phyloP scores from a whole-genome alignment of 805 yeast genomes.

The Saturnispora gosingensis region DNA sequence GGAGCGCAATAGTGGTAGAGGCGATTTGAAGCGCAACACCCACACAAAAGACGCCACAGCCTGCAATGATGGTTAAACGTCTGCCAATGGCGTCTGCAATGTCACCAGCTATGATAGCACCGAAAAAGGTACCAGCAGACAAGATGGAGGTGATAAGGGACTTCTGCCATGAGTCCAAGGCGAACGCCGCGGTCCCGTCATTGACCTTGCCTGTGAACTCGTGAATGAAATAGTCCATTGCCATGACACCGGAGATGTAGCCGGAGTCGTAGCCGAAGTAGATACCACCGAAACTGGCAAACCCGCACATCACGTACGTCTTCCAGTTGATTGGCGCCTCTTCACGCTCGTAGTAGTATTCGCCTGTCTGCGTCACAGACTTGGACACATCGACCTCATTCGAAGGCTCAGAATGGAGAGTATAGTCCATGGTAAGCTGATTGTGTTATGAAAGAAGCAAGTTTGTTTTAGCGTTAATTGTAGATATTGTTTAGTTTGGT shows the following conservation, averaged over 20 bases:
- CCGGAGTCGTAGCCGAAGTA: constrained; percentile 63
- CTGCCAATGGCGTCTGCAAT: constrained; percentile 38
- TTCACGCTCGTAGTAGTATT: constrained; percentile 15
- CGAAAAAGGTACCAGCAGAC: constrained; percentile 63
- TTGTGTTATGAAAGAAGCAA: neutral
- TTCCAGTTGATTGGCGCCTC: constrained; percentile 29
- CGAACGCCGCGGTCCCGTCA: constrained; percentile 11
- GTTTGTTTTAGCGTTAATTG: too few species aligned
- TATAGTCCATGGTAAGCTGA: neutral
- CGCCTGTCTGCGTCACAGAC: neutral
- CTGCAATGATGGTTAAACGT: constrained; percentile 35
- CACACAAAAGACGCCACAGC: constrained; percentile 35
- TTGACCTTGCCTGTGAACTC: constrained; percentile 18
- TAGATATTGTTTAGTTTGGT: too few species aligned
- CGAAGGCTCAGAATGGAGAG: neutral
- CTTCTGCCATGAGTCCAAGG: constrained; percentile 22
- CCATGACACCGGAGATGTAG: constrained; percentile 53
- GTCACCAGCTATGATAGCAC: constrained; percentile 54
- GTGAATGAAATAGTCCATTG: constrained; percentile 39
- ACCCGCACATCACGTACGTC: constrained; percentile 35
- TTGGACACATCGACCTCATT: neutral
- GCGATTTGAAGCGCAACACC: constrained; percentile 42
- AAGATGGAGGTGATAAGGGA: constrained; percentile 56
- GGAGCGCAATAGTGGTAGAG: constrained; percentile 35
- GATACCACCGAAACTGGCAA: constrained; percentile 62